Base-by-base conservation (phyloP, 768 basidiomycete species). In the Termitomyces bulborhizus region DNA sequence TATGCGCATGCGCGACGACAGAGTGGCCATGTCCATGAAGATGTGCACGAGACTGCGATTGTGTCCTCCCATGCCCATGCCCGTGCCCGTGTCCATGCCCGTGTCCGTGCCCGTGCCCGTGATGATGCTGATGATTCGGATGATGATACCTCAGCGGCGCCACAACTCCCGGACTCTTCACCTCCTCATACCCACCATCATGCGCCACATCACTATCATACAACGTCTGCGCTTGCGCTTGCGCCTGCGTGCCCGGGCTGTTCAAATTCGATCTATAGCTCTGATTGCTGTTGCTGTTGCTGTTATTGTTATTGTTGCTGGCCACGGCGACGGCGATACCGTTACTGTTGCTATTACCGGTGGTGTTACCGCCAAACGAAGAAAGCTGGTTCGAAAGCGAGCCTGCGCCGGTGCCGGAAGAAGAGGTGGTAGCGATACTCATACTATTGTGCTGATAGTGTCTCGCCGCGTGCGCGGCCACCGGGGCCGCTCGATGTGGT, bases 391-490 rank as follows among this genome's bases (percentile, higher is more conserved):
- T 27, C 41, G 40, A 52, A 52, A 43, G 18, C 29, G 41, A 40
- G 40, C 27, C 40, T 4, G 41, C 26, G 45, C 45, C 12, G 8
- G 9, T 8, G 42, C 42, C 24, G 31, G 3, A 3, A 15, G 50
- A 8, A n/a, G n/a, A n/a, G 13, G 53, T 36, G 32, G 45, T 46
- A 18, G 53, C 5, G 27, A 76, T 68, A 57, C 76, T 79, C 73
- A 79, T 73, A 58, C 76, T 78, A 55, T 62, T 79, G 58, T 78
- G 77, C 63, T 77, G 76, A 59, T 70, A 73, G 63, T 80, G 78
- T 12, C 78, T 68, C 58, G 68, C 63, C 47, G 65, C 66, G 49
- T 66, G 65, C 55, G 67, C 52, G 52, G 60, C 61, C 58, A 70
- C 54, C 57, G 60, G 42, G 55, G 71, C 60, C 46, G 68, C 61